Conservation (phyloP, 768 basidiomycete species). For the Tephrocybe sp. region DNA sequence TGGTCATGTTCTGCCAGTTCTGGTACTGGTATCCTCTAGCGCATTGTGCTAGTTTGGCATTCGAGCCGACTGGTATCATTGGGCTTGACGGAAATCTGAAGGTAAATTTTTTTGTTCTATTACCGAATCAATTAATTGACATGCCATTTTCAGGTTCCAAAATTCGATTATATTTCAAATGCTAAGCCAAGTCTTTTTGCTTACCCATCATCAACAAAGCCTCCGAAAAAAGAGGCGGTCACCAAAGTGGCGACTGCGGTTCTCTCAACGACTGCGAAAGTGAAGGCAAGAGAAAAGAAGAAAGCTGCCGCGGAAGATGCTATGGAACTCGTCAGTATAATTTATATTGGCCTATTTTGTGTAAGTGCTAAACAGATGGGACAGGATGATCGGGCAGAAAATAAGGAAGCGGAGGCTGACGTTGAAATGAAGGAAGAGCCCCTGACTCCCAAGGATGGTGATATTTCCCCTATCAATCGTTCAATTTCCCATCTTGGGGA, state of each 20-base stretch:
- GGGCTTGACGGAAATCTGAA: conserved; percentile 84
- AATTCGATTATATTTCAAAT: conserved; percentile 89
- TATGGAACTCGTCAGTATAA: conserved; percentile 75
- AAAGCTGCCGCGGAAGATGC: conserved; percentile 82
- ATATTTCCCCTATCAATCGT: conserved; percentile 55
- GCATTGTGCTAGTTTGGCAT: conserved; percentile 88
- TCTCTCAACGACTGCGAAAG: conserved; percentile 94
- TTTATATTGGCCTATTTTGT: background rate
- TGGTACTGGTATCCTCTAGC: conserved; percentile 99
- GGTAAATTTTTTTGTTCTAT: conserved; percentile 34
- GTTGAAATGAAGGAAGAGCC: conserved; percentile 70
- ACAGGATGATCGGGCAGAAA: conserved; percentile 55
- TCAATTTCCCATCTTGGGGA: conserved; percentile 50
- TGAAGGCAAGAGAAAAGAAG: conserved; percentile 91
- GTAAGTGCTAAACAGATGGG: conserved; percentile 16
- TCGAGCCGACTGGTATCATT: conserved; percentile 94
- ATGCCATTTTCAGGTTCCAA: conserved; percentile 64
- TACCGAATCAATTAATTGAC: conserved; percentile 3
- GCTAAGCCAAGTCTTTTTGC: conserved; percentile 90
- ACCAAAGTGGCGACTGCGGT: conserved; percentile 94
- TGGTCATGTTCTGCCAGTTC: conserved; percentile 97
- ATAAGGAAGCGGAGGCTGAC: conserved; percentile 55
- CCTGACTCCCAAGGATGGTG: conserved; percentile 44
- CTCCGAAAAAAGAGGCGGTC: conserved; percentile 89
- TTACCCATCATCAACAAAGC: conserved; percentile 82